Base-by-base conservation (phyloP, 2,329 filamentous ascomycete species). In the Cladosporium sp. region DNA sequence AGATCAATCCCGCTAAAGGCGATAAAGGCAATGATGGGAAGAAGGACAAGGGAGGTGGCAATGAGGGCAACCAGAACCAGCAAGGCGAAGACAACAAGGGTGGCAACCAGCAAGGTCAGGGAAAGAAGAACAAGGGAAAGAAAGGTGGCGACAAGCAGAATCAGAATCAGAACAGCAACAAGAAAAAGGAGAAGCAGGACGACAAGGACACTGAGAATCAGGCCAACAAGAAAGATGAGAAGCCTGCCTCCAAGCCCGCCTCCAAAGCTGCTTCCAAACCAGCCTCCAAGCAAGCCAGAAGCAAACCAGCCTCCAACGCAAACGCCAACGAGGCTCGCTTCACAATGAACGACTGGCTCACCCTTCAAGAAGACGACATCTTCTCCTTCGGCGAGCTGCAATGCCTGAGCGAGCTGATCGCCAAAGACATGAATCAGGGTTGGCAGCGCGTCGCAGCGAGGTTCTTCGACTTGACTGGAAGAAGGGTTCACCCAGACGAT, bases 381-480 rank as follows among this genome's bases (percentile, higher is more conserved):
- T 75, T 74, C 66, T 63, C 53, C 35, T 65, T 70, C 53, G 63
- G 65, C n/a, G 73, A 78, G 45, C 60, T 79, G 19, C 67, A 71
- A 17, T 66, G 76, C 8, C 68, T 83, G 17, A 74, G 74, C 35
- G 67, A 71, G 22, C 70, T 81, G 22, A 67, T 80, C 37, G 68
- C 71, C 53, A 68, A 72, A 45, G 79, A 79, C 62, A 35, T 52
- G 28, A 47, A 56, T 67, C 74, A 54, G 65, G 70, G 34, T 65
- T 83, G 79, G 79, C 60, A 76, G 13, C 66, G 75, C 4, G 69
- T 83, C 2, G 75, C 76, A 47, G 75, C 73, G 52, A 68, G 70
- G 22, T 82, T 82, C 70, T 75, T 70, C 55, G 77, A 80, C 55
- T 74, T 74, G 66, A 82, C 78, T 1, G 79, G 79, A 2, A 70